Evolutionary conservation across 108 stramenopile species (phyloP), one percentile per base, ranked within the genome.

Genomic region (Schizochytrium sp.): DNA sequence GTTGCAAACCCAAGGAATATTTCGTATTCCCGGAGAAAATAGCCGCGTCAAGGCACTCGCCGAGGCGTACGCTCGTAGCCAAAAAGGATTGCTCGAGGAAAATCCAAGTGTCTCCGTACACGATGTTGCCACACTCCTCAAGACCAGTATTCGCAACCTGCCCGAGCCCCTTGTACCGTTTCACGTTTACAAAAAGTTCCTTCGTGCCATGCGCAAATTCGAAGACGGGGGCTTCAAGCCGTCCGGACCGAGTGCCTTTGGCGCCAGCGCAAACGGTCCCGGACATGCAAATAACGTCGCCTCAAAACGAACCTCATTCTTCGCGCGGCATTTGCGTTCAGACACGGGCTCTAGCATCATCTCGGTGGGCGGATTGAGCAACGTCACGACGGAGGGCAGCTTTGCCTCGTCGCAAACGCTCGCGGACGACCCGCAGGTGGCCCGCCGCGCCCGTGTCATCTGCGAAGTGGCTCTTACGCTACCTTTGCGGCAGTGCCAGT

Each of bases 31-130:
- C 28, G 76, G 76, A 6, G 76, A 83, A 18, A 6, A 47, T 45
- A 83, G n/a, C 25, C 76, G 76, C 28, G 76, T 83, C 76, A 83
- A 83, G 51, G 76, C 76, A 6, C 76, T 83, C n/a, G 25, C n/a
- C 16, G 76, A 12, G 28, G 76, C 76, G 48, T 83, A 83, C 28
- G 23, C 12, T 8, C 19, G 28, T 8, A 5, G 76, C 25, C 14
- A 69, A 18, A 41, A 8, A 18, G 63, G 63, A 8, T 23, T 69
- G 10, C 63, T 69, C 63, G 76, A 83, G 51, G 51, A 83, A 12
- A 16, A 53, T 45, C 63, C 63, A 8, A 41, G 41, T 18, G 48
- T 83, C 76, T 45, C 76, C 12, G 76, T 83, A 12, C 76, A 83
- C 51, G 76, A 83, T 23, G 76, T 83, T 12, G 76, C 76, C 4